Evolutionary conservation across 1,284 basidiomycete genomes (phyloP), one percentile per base, ranked within the genome.

Genomic region (Coriolopsis trogii): DNA sequence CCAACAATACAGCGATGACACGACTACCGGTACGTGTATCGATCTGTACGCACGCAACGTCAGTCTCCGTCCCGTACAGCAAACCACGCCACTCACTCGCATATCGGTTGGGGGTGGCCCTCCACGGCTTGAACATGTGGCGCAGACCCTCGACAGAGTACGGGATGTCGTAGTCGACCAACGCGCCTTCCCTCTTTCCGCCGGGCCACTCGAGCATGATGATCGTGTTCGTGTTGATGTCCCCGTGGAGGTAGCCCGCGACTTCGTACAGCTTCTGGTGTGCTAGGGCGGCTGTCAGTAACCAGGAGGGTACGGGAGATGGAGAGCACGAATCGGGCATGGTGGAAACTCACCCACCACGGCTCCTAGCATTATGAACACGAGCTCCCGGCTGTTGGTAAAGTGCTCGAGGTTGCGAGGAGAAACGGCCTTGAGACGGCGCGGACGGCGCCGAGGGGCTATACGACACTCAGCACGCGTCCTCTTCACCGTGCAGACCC

Each of bases 191-290:
- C n/a, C 20, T 20, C 20, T 41, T 12, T n/a, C 25, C 28, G 3
- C 20, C 6, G 36, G 42, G 34, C 36, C 36, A 31, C 16, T 50
- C 41, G 37, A 50, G 49, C 12, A 40, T 45, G 37, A 50, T 28
- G 42, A 50, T 50, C 21, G 49, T 50, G 42, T 50, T 50, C 21
- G 36, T 26, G 42, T 50, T 50, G 42, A 50, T 50, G 42, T 50
- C 42, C 4, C 49, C 49, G 36, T 50, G 49, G 13, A 50, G 28
- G 21, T 21, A 26, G 23, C 42, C 42, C 1, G 42, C 49, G 12
- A 34, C 30, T 16, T 45, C 23, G 29, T 40, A 26, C 16, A 50
- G 41, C 2, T 10, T 21, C 16, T 31, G n/a, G 37, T 50, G 49
- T 2, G 49, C 49, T 50, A 20, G n/a, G n/a, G n/a, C n/a, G n/a